These are phyloP conservation scores for Schoenoplectus triqueter DNA, from an alignment of 202 grass and related monocot genomes.

Conservation along the genomic window DNA sequence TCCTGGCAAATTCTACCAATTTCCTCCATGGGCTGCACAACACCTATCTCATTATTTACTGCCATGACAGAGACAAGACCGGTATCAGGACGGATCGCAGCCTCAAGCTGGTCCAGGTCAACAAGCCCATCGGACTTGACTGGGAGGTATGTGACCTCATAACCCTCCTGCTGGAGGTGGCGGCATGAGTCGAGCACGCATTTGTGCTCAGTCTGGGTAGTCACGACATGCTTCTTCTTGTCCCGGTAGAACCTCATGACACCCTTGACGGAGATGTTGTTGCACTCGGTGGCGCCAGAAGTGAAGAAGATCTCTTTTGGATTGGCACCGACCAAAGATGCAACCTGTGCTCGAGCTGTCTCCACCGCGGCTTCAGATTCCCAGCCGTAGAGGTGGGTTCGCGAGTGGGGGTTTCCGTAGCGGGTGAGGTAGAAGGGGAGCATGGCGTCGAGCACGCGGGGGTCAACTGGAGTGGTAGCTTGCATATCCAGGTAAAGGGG, in stretches of 20 bases:
- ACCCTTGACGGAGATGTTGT: slow-evolving; percentile 83
- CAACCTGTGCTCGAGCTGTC: slow-evolving; percentile 52
- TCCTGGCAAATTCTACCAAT: slow-evolving; percentile 70
- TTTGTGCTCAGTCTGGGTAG: slow-evolving; percentile 85
- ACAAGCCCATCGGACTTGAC: slow-evolving; percentile 60
- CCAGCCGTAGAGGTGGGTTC: slow-evolving; percentile 85
- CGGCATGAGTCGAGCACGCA: slow-evolving; percentile 82
- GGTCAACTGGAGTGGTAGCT: slow-evolving; percentile 71
- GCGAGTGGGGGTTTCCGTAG: slow-evolving; percentile 81
- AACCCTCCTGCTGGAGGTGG: slow-evolving; percentile 68
- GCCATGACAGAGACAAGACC: slow-evolving; percentile 76
- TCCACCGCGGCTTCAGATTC: slow-evolving; percentile 80
- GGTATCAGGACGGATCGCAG: slow-evolving; percentile 62
- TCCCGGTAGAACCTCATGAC: slow-evolving; percentile 73
- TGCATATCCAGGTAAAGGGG: slow-evolving; percentile 84
- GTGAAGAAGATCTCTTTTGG: slow-evolving; percentile 83
- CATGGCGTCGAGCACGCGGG: slow-evolving; percentile 80
- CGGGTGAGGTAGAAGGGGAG: slow-evolving; percentile 73
- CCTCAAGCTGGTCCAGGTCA: slow-evolving; percentile 58
- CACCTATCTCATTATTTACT: slow-evolving; percentile 82
- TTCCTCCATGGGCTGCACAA: slow-evolving; percentile 67
- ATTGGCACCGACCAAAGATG: slow-evolving; percentile 51
- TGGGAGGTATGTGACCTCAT: slow-evolving; percentile 74
- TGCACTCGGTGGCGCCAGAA: slow-evolving; percentile 78
- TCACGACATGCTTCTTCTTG: slow-evolving; percentile 69